Conservation (phyloP, 768 basidiomycete species). For the Leucosporidium creatinivorum region DNA sequence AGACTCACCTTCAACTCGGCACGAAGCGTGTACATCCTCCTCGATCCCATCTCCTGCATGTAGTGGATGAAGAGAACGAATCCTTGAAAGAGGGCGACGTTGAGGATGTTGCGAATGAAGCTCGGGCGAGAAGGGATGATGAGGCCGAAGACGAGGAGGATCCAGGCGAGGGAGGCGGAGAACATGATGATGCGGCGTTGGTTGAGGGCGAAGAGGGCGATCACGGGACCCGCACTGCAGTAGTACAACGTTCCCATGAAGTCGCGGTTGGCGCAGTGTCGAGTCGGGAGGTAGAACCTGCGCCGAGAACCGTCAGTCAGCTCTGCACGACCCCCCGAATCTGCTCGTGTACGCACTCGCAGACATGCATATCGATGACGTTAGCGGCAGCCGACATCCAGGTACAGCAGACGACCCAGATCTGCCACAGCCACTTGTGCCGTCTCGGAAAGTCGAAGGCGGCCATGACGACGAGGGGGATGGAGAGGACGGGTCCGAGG, state of each 20-base stretch:
- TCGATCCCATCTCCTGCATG: conserved; percentile 48
- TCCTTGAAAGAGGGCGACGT: conserved; percentile 63
- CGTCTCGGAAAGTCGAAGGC: conserved; percentile 66
- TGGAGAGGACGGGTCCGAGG: conserved; percentile 53
- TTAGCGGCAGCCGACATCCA: conserved; percentile 10
- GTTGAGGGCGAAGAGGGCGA: conserved; percentile 43
- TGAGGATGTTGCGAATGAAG: conserved; percentile 45
- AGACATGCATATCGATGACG: conserved; percentile 19
- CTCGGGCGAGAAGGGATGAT: conserved; percentile 35
- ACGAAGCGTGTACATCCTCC: conserved; percentile 60
- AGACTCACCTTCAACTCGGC: conserved; percentile 56
- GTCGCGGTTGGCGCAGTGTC: conserved; percentile 40
- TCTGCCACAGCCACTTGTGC: conserved; percentile 55
- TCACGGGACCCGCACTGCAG: conserved; percentile 40
- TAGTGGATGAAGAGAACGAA: conserved; percentile 67
- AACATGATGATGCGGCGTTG: conserved; percentile 39
- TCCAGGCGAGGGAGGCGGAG: conserved; percentile 38
- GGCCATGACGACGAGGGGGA: conserved; percentile 60
- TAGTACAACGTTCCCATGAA: conserved; percentile 40
- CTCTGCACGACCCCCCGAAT: conserved; percentile 32
- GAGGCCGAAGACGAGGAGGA: conserved; percentile 37
- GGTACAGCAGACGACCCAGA: conserved; percentile 44
- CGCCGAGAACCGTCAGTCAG: conserved; percentile 35
- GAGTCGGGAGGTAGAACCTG: conserved; percentile 22
- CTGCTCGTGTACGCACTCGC: background rate